phyloP scores from a whole-genome alignment of 805 yeast species.

The Yarrowia sp. region DNA sequence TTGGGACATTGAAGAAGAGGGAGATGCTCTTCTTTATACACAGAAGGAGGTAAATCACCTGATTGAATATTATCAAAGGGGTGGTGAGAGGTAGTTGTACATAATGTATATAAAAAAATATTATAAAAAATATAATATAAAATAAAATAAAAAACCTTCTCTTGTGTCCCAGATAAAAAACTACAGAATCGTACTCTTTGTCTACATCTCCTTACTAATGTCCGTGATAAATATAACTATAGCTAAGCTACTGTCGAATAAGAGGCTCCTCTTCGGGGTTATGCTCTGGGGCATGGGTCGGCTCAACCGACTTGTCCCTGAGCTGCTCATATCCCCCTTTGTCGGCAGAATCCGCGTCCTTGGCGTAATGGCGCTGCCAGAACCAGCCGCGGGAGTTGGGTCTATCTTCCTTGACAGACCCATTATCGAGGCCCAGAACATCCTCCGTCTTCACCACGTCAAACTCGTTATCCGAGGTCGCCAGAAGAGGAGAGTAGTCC shows the following conservation, averaged over 20 bases:
- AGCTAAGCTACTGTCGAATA: not conserved
- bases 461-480: not conserved
- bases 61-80: no score
- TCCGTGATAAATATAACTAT: constrained; percentile 14
- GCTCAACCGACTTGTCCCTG: not conserved
- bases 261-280: constrained; percentile 10
- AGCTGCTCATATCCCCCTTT: not conserved
- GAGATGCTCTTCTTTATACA: no score
- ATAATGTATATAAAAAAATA: no score
- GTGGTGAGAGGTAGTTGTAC: no score
- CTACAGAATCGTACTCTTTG: not conserved
- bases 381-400: constrained; percentile 9
- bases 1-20: no score
- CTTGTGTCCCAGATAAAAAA: not conserved
- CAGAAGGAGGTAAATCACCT: no score
- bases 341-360: not conserved
- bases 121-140: no score
- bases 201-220: not conserved
- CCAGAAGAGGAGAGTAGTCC: not conserved
- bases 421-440: not conserved
- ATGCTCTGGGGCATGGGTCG: not conserved
- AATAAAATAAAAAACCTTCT: no score
- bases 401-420: not conserved
- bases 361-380: constrained; percentile 14
- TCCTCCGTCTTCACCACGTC: constrained; percentile 9